Base-by-base conservation (phyloP, 2,329 filamentous ascomycete species). In the Alternaria triticimaculans region DNA sequence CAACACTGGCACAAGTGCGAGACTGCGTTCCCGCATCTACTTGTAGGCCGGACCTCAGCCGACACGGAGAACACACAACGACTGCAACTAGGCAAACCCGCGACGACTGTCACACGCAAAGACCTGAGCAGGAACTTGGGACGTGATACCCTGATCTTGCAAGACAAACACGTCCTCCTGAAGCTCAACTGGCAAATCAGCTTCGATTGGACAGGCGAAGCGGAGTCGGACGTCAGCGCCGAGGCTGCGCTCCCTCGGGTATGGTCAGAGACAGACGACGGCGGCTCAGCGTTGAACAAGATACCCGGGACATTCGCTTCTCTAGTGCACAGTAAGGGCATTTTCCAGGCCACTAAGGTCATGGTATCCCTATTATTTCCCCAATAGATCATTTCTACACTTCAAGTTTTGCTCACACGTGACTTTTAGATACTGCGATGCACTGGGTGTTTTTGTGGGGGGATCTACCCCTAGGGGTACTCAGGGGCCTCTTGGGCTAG, bases 201-300 rank as follows among this genome's bases (percentile, higher is more conserved):
- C 2, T 91, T 92, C 71, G 90, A 92, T 76, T 92, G 90, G 90
- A 90, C 89, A 0, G 90, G 90, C 6, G 90, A 92, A 73, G 90
- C 88, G 5, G 85, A 86, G 71, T 91, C 86, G 68, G 82, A 82
- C 48, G 78, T 92, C 15, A 80, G 80, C 5, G 81, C 89, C 11
- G 75, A 87, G 65, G 80, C 88, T 3, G 85, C 86, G 5, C 80
- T 89, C 44, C 90, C 90, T 0, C 83, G 81, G 8, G 87, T 86
- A 74, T 92, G 90, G 90, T 85, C 86, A 63, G 82, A 87, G 60
- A 82, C 81, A 46, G 90, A 92, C 68, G 28, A 80, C 84, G 9
- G 82, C 85, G 21, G 83, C 84, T 30, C n/a, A 84, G 84, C 44
- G 78, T 92, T 26, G 18, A 81, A 82, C 2, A 86, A 85, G 57